Conservation (phyloP, 2,329 filamentous ascomycete species). For the Chaetomiaceae sp. region DNA sequence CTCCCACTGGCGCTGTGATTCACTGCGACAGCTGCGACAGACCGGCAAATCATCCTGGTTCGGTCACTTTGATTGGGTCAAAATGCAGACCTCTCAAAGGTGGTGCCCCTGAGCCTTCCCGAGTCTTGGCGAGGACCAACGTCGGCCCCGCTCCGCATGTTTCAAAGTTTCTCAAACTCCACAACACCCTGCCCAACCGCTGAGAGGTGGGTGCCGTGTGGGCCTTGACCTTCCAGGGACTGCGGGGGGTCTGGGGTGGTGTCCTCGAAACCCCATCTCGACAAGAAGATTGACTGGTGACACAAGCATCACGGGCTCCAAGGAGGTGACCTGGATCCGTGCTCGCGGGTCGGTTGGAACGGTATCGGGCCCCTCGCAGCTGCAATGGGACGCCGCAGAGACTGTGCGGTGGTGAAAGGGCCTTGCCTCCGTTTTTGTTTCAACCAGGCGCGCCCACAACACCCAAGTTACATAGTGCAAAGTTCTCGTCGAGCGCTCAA, state of each 20-base stretch:
- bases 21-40: background rate
- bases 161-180: conserved; percentile 11
- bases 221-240: too few relatives aligned
- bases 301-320: conserved; percentile 4
- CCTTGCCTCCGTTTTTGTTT: too few relatives aligned
- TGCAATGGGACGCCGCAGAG: background rate
- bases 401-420: too few relatives aligned
- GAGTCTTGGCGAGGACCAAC: background rate
- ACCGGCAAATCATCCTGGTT: background rate
- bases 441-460: too few relatives aligned
- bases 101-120: background rate
- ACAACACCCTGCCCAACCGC: background rate
- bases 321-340: background rate
- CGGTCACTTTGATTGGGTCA: conserved; percentile 1
- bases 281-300: conserved; percentile 2
- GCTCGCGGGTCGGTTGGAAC: background rate
- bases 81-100: background rate
- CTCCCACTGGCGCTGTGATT: background rate
- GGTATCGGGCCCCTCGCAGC: background rate
- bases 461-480: too few relatives aligned
- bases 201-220: background rate
- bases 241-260: too few relatives aligned
- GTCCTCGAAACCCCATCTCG: conserved; percentile 6
- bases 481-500: too few relatives aligned
- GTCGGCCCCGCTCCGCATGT: background rate